phyloP scores from a whole-genome alignment of 2,329 filamentous ascomycete species.

The Aspergillus tamarii region DNA sequence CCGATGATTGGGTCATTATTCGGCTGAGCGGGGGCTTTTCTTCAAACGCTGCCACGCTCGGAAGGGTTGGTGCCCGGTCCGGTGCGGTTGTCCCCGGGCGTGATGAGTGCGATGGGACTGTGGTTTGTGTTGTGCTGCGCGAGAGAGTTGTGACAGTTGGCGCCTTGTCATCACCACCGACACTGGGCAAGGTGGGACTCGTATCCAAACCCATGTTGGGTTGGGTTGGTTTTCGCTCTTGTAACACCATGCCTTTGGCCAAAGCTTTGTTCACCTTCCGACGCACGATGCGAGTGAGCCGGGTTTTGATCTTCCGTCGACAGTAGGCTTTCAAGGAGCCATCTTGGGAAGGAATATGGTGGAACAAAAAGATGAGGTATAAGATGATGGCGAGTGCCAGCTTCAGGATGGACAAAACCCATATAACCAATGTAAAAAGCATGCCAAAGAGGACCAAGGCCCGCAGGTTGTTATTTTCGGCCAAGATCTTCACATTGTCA shows the following conservation, averaged over 20 bases:
- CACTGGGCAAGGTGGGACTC: constrained; percentile 64
- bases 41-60: constrained; percentile 42
- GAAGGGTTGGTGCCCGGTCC: constrained; percentile 41
- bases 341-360: constrained; percentile 82
- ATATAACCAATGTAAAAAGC: constrained; percentile 88
- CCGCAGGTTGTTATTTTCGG: constrained; percentile 73
- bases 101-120: constrained; percentile 66
- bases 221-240: constrained; percentile 56
- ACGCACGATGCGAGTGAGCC: constrained; percentile 81
- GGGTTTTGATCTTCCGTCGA: constrained; percentile 84
- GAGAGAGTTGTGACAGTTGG: constrained; percentile 34
- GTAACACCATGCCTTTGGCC: constrained; percentile 68
- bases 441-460: constrained; percentile 85
- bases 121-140: constrained; percentile 59
- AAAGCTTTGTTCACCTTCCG: constrained; percentile 87
- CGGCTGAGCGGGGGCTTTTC: constrained; percentile 47
- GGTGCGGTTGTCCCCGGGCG: constrained; percentile 57
- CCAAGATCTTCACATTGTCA: constrained; percentile 74
- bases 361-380: constrained; percentile 88
- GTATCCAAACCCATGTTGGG: constrained; percentile 33
- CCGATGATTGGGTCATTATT: constrained; percentile 49
- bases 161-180: constrained; percentile 51
- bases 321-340: constrained; percentile 84
- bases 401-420: constrained; percentile 76
- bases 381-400: constrained; percentile 75